These are phyloP conservation scores for Papilionanthe hybrid DNA, from an alignment of 116 monocot genomes.

Conservation along the genomic window DNA sequence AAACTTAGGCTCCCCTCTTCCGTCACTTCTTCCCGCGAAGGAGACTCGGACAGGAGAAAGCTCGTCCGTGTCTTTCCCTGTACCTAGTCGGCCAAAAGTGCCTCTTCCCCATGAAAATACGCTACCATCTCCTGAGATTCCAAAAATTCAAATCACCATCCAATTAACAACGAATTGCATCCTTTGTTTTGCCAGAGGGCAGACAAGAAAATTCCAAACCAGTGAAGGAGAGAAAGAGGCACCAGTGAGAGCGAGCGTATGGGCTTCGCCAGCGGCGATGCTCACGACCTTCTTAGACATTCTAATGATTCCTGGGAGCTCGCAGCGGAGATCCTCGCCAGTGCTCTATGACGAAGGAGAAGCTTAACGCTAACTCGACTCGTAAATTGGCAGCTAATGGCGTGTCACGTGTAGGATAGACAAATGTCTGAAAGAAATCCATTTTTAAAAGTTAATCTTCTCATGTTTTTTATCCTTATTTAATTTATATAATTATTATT, in stretches of 20 bases:
- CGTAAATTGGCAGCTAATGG: too few species aligned
- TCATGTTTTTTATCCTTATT: too few species aligned
- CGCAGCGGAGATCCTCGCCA: background rate
- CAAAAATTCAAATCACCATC: background rate
- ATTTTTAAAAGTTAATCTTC: too few species aligned
- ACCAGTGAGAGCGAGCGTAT: slow-evolving; percentile 80
- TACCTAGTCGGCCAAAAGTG: slow-evolving; percentile 70
- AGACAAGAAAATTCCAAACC: background rate
- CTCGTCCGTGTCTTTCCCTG: slow-evolving; percentile 56
- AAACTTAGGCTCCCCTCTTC: slow-evolving; percentile 20
- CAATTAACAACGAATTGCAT: slow-evolving; percentile 4
- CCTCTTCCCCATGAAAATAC: slow-evolving; percentile 85
- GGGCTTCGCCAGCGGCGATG: slow-evolving; percentile 76
- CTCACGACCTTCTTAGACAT: slow-evolving; percentile 40
- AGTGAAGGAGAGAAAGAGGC: background rate
- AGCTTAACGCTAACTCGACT: too few species aligned
- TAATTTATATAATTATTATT: too few species aligned
- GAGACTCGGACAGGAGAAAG: slow-evolving; percentile 37
- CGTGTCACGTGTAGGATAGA: too few species aligned
- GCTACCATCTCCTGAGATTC: slow-evolving; percentile 51
- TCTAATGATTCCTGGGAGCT: background rate
- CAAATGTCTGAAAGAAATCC: too few species aligned
- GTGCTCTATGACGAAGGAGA: background rate
- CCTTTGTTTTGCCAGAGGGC: background rate
- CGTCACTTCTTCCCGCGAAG: background rate